These are phyloP conservation scores for Hibiscus syriacus DNA, from an alignment of 345 rosid genomes.

Conservation along the genomic window DNA sequence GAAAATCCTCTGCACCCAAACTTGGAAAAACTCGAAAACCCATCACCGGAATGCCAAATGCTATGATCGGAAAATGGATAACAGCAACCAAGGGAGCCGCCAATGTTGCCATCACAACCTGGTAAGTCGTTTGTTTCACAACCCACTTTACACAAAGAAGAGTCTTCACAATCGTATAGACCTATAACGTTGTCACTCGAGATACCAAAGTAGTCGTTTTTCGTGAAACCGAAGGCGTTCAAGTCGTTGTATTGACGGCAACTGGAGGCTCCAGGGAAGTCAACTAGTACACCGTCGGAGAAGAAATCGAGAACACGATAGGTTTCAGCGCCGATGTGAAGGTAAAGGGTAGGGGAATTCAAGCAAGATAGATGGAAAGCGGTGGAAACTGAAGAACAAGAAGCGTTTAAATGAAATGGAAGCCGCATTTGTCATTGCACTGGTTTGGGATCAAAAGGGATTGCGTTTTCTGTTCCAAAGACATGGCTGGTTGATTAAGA, in stretches of 20 bases:
- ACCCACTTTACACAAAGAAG: constrained; percentile 59
- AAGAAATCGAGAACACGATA: constrained; percentile 57
- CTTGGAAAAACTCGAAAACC: constrained; percentile 55
- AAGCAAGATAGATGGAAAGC: constrained; percentile 54
- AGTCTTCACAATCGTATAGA: constrained; percentile 77
- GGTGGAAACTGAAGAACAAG: constrained; percentile 28
- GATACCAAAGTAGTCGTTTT: constrained; percentile 39
- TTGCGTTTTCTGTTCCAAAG: constrained; percentile 1
- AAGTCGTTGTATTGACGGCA: constrained; percentile 65
- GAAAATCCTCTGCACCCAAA: constrained; percentile 81
- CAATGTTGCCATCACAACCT: constrained; percentile 47
- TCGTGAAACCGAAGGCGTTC: constrained; percentile 41
- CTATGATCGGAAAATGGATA: constrained; percentile 74
- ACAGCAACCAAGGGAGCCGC: constrained; percentile 59
- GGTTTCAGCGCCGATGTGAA: constrained; percentile 35
- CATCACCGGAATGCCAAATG: constrained; percentile 49
- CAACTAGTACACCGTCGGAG: constrained; percentile 63
- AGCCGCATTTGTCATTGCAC: constrained; percentile 57
- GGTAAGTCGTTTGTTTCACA: constrained; percentile 62
- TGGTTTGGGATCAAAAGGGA: constrained; percentile 16
- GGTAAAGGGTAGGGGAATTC: constrained; percentile 49
- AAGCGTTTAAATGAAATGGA: constrained; percentile 54
- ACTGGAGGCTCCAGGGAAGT: constrained; percentile 45
- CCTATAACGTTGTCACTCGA: constrained; percentile 64
- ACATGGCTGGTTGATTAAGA: constrained; percentile 22